Base-by-base conservation (phyloP, 768 basidiomycete genomes). In the Panus rudis region DNA sequence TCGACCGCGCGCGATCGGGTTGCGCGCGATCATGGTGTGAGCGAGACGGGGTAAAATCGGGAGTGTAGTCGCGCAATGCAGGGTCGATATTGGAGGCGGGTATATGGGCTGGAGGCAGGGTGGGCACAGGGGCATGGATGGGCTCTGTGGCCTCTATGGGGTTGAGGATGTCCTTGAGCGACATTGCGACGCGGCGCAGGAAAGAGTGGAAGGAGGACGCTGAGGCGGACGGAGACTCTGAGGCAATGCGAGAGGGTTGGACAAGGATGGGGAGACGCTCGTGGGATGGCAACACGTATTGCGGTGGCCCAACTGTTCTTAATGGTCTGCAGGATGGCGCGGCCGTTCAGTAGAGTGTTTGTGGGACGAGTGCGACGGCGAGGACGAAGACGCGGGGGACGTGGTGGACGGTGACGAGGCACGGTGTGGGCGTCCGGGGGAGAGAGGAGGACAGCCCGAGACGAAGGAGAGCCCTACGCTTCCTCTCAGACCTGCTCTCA, bases 131-230 rank as follows among this genome's bases (percentile, higher is more conserved):
- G 28, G 52, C 43, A 26, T 37, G 51, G 37, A 51, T 57, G 27
- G 41, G 39, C 20, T 55, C 62, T 12, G 58, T 54, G 16, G 39
- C 26, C 32, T 81, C 73, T 51, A 84, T 79, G 65, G 86, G 78
- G 65, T 88, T 88, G 65, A 88, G 78, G 49, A 88, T 87, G 52
- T 78, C 73, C 54, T 78, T 79, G 61, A 88, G 77, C 39, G 85
- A 87, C 84, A 88, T 88, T 63, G 47, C 12, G 27, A 35, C 39
- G 27, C 48, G 27, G 41, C 32, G 27, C 40, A n/a, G 34, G 40
- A 41, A 23, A 25, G 8, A 35, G 33, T 17, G n/a, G n/a, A n/a
- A n/a, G n/a, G 42, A 14, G 25, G 21, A 43, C 26, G 42, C 31
- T 16, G 41, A 42, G 37, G 50, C 43, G 51, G 43, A 34, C 42